phyloP scores from a whole-genome alignment of 306 rosid genomes.

The Betula pendula region DNA sequence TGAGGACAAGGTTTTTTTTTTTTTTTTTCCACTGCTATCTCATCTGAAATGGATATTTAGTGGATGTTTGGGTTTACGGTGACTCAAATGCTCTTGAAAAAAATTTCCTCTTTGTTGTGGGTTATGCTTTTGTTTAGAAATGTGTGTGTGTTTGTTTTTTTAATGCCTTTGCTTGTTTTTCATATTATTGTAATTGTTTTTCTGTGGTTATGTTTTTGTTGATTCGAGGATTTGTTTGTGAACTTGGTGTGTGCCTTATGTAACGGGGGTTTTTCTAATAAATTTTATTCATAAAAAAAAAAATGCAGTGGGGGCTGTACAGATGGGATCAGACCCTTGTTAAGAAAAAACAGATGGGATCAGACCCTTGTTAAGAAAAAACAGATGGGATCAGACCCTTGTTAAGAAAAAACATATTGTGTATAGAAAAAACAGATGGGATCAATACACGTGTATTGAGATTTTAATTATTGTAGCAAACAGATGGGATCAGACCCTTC shows the following conservation, averaged over 20 bases:
- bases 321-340: too few species aligned
- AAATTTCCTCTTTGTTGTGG: too few species aligned
- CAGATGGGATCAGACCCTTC: conserved; percentile 93
- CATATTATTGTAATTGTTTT: not conserved
- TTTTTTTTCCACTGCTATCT: not conserved
- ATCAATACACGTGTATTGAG: conserved; percentile 22
- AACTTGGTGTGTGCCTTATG: conserved; percentile 1
- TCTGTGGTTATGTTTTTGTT: not conserved
- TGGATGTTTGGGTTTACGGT: not conserved
- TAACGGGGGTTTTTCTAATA: too few species aligned
- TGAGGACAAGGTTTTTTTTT: too few species aligned
- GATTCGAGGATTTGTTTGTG: not conserved
- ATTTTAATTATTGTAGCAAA: conserved; percentile 51
- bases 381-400: too few species aligned
- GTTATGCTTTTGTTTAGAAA: too few species aligned
- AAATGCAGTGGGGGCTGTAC: too few species aligned
- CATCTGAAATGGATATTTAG: not conserved
- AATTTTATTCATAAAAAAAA: too few species aligned
- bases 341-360: too few species aligned
- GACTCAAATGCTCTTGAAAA: not conserved
- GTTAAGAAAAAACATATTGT: too few species aligned
- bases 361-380: too few species aligned
- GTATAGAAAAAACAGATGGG: too few species aligned
- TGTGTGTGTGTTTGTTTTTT: not conserved
- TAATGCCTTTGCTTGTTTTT: not conserved